Conservation (phyloP, 2,329 filamentous ascomycete genomes). For the Septoria linicola region DNA sequence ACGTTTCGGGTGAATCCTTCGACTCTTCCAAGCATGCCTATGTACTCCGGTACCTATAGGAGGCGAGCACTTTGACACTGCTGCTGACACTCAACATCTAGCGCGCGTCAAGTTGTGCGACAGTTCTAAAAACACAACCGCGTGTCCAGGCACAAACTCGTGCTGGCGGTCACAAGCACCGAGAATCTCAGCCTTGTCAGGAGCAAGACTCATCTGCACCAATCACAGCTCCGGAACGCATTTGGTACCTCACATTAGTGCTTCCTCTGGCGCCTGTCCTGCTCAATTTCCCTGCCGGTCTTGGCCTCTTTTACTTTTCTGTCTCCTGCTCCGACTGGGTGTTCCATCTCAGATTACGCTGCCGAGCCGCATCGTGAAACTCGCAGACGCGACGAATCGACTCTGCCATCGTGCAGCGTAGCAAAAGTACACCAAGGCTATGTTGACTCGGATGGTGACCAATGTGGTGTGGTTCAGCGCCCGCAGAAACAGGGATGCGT, state of each 20-base stretch:
- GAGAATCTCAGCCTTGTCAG: slow-evolving; percentile 12
- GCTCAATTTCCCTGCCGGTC: not conserved
- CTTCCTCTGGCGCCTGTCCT: too few species aligned
- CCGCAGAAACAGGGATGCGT: slow-evolving; percentile 8
- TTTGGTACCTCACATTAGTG: too few species aligned
- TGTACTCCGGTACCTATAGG: too few species aligned
- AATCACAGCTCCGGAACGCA: too few species aligned
- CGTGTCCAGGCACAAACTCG: not conserved
- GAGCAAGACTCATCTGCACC: slow-evolving; percentile 1
- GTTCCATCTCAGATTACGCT: not conserved
- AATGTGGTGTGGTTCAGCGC: slow-evolving; percentile 2
- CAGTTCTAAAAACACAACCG: not conserved
- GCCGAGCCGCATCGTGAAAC: slow-evolving; percentile 12
- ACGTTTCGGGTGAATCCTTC: too few species aligned
- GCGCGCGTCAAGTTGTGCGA: not conserved
- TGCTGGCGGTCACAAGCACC: slow-evolving; percentile 4
- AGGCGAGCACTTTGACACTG: too few species aligned
- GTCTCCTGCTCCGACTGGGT: not conserved
- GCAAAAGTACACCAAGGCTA: slow-evolving; percentile 11
- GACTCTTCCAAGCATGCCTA: too few species aligned
- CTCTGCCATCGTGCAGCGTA: not conserved
- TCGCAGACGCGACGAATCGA: not conserved
- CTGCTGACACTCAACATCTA: too few species aligned
- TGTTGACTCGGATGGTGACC: too few species aligned
- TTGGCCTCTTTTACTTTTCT: not conserved